Evolutionary conservation across 73 alveolate genomes (phyloP).

Genomic region (Paramecium pentaurelia): DNA sequence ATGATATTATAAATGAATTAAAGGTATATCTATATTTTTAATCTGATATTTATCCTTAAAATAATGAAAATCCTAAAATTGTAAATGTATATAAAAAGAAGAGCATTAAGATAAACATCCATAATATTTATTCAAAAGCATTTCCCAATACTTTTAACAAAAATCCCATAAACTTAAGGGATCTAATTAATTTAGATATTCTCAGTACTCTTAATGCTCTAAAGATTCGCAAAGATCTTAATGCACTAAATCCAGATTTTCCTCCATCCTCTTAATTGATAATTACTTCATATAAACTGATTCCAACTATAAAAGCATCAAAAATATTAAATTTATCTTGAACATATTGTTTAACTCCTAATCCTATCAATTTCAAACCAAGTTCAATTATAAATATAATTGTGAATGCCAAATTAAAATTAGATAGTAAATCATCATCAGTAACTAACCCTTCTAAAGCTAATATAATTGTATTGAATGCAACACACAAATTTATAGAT

Average conservation of each 20-base stretch:
- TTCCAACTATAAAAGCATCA: conserved; percentile 79
- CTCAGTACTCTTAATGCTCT: conserved; percentile 83
- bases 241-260: conserved; percentile 74
- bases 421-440: conserved; percentile 58
- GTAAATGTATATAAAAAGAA: conserved; percentile 73
- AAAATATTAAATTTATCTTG: conserved; percentile 82
- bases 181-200: conserved; percentile 79
- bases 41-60: background rate
- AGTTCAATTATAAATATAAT: conserved; percentile 73
- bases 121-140: conserved; percentile 63
- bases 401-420: conserved; percentile 74
- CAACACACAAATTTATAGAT: conserved; percentile 71
- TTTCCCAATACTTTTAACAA: conserved; percentile 69
- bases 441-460: conserved; percentile 78
- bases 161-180: conserved; percentile 77
- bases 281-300: conserved; percentile 71
- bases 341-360: conserved; percentile 71
- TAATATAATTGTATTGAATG: conserved; percentile 74
- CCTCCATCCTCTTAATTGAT: conserved; percentile 63
- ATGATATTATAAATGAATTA: background rate
- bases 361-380: conserved; percentile 72
- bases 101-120: conserved; percentile 70
- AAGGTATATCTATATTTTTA: background rate
- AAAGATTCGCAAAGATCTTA: conserved; percentile 76
- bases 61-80: background rate